These are phyloP conservation scores for Backusella sp. DNA, from an alignment of 192 early-diverging fungal genomes.

Conservation along the genomic window DNA sequence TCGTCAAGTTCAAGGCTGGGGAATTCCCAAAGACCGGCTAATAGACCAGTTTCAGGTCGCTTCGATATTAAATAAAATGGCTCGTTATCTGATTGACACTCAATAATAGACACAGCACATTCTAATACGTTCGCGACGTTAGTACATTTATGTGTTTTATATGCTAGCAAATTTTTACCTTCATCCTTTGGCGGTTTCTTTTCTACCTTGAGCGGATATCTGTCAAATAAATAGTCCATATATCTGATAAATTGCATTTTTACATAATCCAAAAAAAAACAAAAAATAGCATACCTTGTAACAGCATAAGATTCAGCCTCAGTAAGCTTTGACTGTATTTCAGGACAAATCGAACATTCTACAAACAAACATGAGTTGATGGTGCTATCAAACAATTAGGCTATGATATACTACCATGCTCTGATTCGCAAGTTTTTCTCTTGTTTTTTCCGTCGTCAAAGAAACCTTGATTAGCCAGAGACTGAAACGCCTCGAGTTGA, in stretches of 20 bases:
- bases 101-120: slow-evolving; percentile 57
- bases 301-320: slow-evolving; percentile 24
- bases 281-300: slow-evolving; percentile 9
- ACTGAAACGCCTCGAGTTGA: slow-evolving; percentile 42
- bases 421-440: neutral
- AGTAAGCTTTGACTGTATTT: neutral
- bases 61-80: slow-evolving; percentile 50
- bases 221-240: slow-evolving; percentile 17
- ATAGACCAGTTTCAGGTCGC: slow-evolving; percentile 55
- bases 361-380: neutral
- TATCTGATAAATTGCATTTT: no score
- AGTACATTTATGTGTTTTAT: neutral
- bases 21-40: slow-evolving; percentile 81
- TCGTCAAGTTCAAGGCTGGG: slow-evolving; percentile 42
- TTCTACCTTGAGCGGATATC: slow-evolving; percentile 56
- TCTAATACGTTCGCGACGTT: slow-evolving; percentile 22
- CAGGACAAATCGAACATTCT: slow-evolving; percentile 15
- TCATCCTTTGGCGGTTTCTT: slow-evolving; percentile 65
- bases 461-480: neutral
- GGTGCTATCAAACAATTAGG: neutral
- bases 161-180: slow-evolving; percentile 30
- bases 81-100: slow-evolving; percentile 23
- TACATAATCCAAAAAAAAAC: neutral
- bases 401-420: neutral
- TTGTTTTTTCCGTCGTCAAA: slow-evolving; percentile 4